Evolutionary conservation across 1,284 basidiomycete species (phyloP).

Genomic region (Pseudozyma tsukubaensis): DNA sequence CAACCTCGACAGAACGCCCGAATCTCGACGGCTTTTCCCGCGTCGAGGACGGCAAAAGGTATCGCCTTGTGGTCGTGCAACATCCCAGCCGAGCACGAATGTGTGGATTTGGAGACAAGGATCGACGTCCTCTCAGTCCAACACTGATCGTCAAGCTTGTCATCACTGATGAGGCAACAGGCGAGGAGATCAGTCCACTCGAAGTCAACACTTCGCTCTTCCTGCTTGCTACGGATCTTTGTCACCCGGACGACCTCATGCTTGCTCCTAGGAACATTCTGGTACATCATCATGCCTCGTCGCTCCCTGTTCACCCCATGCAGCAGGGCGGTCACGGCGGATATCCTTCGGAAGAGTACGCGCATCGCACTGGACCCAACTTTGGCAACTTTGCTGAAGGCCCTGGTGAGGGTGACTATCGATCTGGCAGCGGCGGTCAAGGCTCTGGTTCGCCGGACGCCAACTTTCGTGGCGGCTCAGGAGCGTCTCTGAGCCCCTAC

Average conservation of each 20-base stretch:
- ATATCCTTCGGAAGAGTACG: conserved; percentile 18
- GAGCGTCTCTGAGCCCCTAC: conserved; percentile 11
- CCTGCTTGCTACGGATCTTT: conserved; percentile 60
- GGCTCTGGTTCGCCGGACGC: conserved; percentile 14
- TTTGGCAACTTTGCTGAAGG: conserved; percentile 26
- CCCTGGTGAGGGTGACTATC: conserved; percentile 16
- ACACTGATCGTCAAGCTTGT: conserved; percentile 60
- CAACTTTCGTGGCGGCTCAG: conserved; percentile 1
- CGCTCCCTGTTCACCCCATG: conserved; percentile 35
- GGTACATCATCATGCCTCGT: conserved; percentile 54
- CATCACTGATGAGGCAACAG: conserved; percentile 56
- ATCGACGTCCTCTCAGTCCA: conserved; percentile 61
- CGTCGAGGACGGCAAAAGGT: conserved; percentile 45
- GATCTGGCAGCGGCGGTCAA: conserved; percentile 13
- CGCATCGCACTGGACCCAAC: conserved; percentile 14
- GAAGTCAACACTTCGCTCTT: conserved; percentile 64
- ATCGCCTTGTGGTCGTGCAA: conserved; percentile 58
- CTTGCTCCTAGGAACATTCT: conserved; percentile 55
- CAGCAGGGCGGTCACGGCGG: conserved; percentile 22
- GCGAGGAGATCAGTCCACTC: conserved; percentile 51
- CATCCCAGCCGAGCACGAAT: conserved; percentile 59
- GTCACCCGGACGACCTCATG: conserved; percentile 58
- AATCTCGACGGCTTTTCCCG: conserved; percentile 38
- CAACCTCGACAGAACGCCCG: conserved; percentile 21
- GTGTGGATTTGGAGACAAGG: conserved; percentile 66